phyloP scores from a whole-genome alignment of 2,329 filamentous ascomycete genomes.

The Calonectria naviculata region DNA sequence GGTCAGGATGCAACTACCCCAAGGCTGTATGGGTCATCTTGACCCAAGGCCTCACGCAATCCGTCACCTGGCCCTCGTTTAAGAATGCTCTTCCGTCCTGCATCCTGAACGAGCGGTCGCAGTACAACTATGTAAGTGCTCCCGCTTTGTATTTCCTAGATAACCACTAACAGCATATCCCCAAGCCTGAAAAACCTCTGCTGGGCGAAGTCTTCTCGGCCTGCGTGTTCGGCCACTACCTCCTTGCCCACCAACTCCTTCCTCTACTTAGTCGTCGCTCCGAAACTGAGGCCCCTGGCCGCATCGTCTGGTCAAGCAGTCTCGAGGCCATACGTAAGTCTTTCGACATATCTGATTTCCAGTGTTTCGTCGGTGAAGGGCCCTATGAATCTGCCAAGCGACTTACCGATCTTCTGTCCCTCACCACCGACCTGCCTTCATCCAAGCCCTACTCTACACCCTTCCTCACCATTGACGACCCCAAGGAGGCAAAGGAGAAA shows the following conservation, averaged over 20 bases:
- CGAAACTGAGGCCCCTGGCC: constrained; percentile 59
- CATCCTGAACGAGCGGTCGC: constrained; percentile 53
- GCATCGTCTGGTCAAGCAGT: constrained; percentile 89
- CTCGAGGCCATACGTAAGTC: constrained; percentile 71
- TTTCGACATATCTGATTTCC: constrained; percentile 78
- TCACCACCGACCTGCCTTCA: constrained; percentile 77
- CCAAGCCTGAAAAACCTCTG: constrained; percentile 64
- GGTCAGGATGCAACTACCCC: constrained; percentile 81
- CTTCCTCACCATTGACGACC: constrained; percentile 61
- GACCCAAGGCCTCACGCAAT: constrained; percentile 70
- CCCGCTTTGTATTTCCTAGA: background rate
- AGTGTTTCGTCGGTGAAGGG: constrained; percentile 70
- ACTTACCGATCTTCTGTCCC: constrained; percentile 83
- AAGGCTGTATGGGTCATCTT: constrained; percentile 65
- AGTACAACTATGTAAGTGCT: constrained; percentile 48
- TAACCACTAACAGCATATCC: constrained; percentile 1
- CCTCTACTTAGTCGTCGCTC: constrained; percentile 72
- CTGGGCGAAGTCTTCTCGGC: constrained; percentile 89
- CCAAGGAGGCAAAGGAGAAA: constrained; percentile 32
- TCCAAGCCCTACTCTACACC: constrained; percentile 65
- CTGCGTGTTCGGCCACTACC: constrained; percentile 95
- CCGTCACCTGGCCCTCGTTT: constrained; percentile 81
- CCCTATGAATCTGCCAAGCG: constrained; percentile 92
- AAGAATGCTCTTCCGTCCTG: constrained; percentile 70
- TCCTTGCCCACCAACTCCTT: constrained; percentile 83